Conservation (phyloP, 2,329 filamentous ascomycete genomes). For the Aureobasidium lini region DNA sequence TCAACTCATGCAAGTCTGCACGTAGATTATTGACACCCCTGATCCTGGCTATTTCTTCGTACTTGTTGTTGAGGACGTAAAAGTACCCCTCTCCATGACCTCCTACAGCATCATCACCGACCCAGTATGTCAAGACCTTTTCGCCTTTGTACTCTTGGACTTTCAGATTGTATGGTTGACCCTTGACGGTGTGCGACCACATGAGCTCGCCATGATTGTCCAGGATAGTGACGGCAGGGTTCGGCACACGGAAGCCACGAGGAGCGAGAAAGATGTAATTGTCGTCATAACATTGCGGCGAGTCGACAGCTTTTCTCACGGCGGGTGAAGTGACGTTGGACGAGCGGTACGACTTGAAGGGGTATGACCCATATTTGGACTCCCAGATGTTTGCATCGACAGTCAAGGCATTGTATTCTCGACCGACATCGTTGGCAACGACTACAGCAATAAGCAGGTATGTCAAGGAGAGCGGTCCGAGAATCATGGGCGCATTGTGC, state of each 20-base stretch:
- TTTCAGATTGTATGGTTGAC: constrained; percentile 39
- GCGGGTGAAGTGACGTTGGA: constrained; percentile 11
- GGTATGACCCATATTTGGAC: constrained; percentile 4
- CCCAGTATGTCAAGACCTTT: constrained; percentile 43
- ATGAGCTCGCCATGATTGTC: constrained; percentile 13
- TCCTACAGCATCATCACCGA: constrained; percentile 39
- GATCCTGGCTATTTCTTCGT: constrained; percentile 32
- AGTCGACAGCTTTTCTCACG: constrained; percentile 9
- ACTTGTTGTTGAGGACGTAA: constrained; percentile 34
- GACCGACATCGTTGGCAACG: constrained; percentile 3
- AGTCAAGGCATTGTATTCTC: not conserved
- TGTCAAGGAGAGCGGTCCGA: not conserved
- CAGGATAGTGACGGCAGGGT: constrained; percentile 6
- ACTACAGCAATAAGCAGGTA: not conserved
- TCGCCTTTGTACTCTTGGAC: constrained; percentile 39
- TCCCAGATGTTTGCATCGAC: not conserved
- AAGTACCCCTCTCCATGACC: constrained; percentile 42
- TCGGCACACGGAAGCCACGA: not conserved
- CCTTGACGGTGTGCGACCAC: constrained; percentile 15
- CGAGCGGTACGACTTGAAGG: constrained; percentile 8
- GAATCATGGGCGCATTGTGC: constrained; percentile 1
- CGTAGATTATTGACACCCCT: constrained; percentile 30
- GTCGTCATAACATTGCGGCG: constrained; percentile 12
- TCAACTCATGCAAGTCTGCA: constrained; percentile 38
- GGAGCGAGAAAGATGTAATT: constrained; percentile 11